Evolutionary conservation across 257 asterid species (phyloP), one percentile per base, ranked within the genome.

Genomic region (Henckelia pumila): DNA sequence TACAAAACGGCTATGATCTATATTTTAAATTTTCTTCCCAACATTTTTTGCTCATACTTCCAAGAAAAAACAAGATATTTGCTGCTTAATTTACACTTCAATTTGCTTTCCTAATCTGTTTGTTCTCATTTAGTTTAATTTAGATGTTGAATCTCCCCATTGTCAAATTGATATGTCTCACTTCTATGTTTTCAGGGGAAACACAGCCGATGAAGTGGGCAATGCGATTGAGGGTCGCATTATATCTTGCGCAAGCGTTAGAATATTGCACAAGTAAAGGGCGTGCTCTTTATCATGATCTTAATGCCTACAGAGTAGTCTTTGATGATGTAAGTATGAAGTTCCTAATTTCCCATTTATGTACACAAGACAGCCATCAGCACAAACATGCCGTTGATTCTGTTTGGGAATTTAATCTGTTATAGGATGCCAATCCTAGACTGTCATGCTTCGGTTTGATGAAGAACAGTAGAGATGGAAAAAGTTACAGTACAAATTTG

Each of bases 191-290:
- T 64, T 69, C 78, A 92, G 98, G 98, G 98, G 98, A 92, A 72
- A 30, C 97, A 70, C 97, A 92, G 70, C 97, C 98, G 25, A 88
- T 92, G 97, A 86, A 88, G 81, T 93, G 99, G 97, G 90, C 97
- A n/a, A 90, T 93, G 96, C 86, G 99, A 67, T 81, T 93, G 78
- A 85, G 99, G 77, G 99, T 93, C 67, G 95, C 97, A 66, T 78
- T 88, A 16, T 93, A 75, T 81, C 81, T 90, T 69, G 97, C 95
- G 11, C 94, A 93, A 80, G 99, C 96, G 49, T 81, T 90, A 58
- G 96, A 93, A 73, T 90, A 86, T 76, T 93, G 99, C 81, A 90
- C 92, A 2, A 79, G 74, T 85, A 89, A 79, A 86, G 97, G 96
- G 56, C 87, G 97, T 19, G 84, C 89, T 53, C 96, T 93, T 70